Evolutionary conservation across 2,329 filamentous ascomycete genomes (phyloP), one percentile per base, ranked within the genome.

Genomic region (Uncinocarpus reesii): DNA sequence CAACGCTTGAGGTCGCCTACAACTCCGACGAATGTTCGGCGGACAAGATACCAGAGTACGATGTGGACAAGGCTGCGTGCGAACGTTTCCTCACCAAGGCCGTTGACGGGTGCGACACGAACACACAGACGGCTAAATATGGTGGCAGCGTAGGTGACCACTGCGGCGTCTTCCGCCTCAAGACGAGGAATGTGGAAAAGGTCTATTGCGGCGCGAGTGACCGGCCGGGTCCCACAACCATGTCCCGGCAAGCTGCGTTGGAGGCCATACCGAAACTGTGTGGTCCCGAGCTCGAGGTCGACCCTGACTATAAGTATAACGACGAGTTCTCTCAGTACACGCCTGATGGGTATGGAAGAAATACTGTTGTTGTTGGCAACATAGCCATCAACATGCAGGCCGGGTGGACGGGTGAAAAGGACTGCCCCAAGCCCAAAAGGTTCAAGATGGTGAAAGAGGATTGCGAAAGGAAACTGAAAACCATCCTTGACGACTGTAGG

Each of bases 61-160:
- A 47, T 28, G 24, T 47, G 23, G 44, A 38, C 34, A 34, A 47
- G 31, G 44, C 34, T 5, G 44, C 44, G 32, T 47, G 44, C 13
- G 44, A 47, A 15, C 44, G 44, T 16, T 47, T 47, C 26, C 35
- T 47, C 35, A n/a, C 1, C 5, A 38, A 40, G 11, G 44, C 44
- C 13, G 35, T 47, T 7, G 35, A 47, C 26, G 44, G 35, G 15
- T 47, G 44, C 15, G 44, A 47, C n/a, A 47, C 44, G 2, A 38
- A 47, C 16, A 31, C 34, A 7, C 6, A n/a, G 15, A 32, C 11
- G 2, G 44, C 44, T n/a, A 47, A 47, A 20, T 47, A 38, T 13
- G 44, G 44, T 1, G 44, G 44, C 15, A 24, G 11, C 18, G 44
- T 47, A 28, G 21, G 15, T 24, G 44, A 47, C 23, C 44, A 47